phyloP scores from a whole-genome alignment of 768 basidiomycete species.

The Pleurotus platypus region DNA sequence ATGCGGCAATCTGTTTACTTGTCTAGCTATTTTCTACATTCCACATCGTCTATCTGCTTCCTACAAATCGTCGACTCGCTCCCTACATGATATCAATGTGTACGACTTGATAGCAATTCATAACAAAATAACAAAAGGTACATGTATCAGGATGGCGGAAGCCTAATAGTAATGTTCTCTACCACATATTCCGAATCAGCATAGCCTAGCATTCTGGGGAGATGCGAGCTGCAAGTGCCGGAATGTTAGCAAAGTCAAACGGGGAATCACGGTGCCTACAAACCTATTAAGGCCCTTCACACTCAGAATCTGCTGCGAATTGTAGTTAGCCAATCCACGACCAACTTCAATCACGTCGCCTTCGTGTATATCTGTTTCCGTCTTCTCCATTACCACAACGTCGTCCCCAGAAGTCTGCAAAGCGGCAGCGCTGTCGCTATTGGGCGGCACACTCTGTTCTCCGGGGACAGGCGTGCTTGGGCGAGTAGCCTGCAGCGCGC shows the following conservation, averaged over 20 bases:
- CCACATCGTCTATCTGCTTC: neutral
- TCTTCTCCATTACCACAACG: conserved; percentile 20
- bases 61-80: too few species aligned
- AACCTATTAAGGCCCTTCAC: conserved; percentile 93
- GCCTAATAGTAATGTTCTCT: conserved; percentile 85
- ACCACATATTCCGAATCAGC: conserved; percentile 97
- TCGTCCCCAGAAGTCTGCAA: conserved; percentile 28
- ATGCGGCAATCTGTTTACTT: neutral
- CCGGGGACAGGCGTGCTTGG: conserved; percentile 51
- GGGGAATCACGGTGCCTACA: conserved; percentile 15
- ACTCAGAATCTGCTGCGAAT: conserved; percentile 84
- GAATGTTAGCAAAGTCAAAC: neutral
- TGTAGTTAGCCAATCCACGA: conserved; percentile 92
- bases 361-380: conserved; percentile 35
- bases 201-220: conserved; percentile 82
- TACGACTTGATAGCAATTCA: too few species aligned
- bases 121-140: too few species aligned
- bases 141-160: conserved; percentile 35
- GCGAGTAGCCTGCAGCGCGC: conserved; percentile 39
- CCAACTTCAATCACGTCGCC: conserved; percentile 86
- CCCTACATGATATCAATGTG: too few species aligned
- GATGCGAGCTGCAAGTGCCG: conserved; percentile 56
- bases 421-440: conserved; percentile 19
- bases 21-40: neutral
- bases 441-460: conserved; percentile 30